Base-by-base conservation (phyloP, 2,329 filamentous ascomycete species). In the Lecanoromycetidae sp. region DNA sequence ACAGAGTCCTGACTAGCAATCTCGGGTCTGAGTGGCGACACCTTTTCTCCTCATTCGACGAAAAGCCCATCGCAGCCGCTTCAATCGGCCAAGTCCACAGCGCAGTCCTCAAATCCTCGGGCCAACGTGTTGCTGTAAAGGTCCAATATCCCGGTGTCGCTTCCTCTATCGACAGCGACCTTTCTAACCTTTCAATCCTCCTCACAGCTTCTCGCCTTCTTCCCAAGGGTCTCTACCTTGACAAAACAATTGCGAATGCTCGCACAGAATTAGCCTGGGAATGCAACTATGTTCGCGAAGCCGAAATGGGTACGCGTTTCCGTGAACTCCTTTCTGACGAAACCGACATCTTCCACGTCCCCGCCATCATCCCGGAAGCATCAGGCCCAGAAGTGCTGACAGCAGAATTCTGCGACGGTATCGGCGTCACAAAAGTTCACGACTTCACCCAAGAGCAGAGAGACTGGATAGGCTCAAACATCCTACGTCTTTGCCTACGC, bases 191-290 rank as follows among this genome's bases (percentile, higher is more conserved):
- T 26, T 86, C 84, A 7, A 76, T 98, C 48, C 79, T 98, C 1
- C 77, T 98, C 10, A 91, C 86, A 5, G 91, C 91, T 22, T 94
- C 88, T 4, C 81, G 85, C 48, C 76, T 98, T 22, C 74, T 98
- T 0, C 93, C 91, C 1, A 88, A 84, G 60, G 91, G 91, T 0
- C 72, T 98, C 0, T 98, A 91, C 60, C 79, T 98, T 6, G 84
- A 98, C 67, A 95, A 94, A 65, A 98, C 91, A 0, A 96, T 98
- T 55, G 88, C 85, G 55, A 98, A 98, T 60, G 90, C 91, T 3
- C 79, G 91, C 8, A 80, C 79, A 1, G 91, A 98, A 64, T 76
- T 98, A 3, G 88, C 78, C 3, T 98, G 91, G 91, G 91, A 98
- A 69, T 96, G 90, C 61, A 87, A 98, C 68, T 98, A 98, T 62